Base-by-base conservation (phyloP, 176 grass and related monocot genomes). In the Neostapfia colusana region DNA sequence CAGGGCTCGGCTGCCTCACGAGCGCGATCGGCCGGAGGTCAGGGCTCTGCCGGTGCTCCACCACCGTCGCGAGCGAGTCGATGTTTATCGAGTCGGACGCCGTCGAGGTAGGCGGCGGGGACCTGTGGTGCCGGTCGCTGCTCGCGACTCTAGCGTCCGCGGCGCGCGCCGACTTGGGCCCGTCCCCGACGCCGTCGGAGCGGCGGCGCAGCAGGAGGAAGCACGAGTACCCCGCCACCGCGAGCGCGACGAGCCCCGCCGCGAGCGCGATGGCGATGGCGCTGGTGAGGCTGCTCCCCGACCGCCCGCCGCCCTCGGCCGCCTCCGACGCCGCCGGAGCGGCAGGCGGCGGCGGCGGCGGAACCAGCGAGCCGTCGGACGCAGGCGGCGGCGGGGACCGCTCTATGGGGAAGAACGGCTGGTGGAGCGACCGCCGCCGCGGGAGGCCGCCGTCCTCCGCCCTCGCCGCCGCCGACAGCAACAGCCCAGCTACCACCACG, bases 381-480 rank as follows among this genome's bases (percentile, higher is more conserved):
- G 41, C 69, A 5, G 91, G 92, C 26, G 83, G 79, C 20, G 83
- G 76, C 12, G 91, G 66, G 37, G 67, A 85, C 0, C 2, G 3
- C 31, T 88, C 77, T 67, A 83, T 73, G 17, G 92, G 92, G 48
- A 87, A 61, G 50, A 87, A 83, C 20, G 89, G 89, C 79, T 90
- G 83, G 81, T 90, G 92, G 18, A 90, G 83, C 21, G 75, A 75
- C 7, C 87, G 62, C n/a, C 87, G 86, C 18, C 27, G 59, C 14
- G 13, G 69, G 2, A 50, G n/a, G 20, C 17, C 70, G 70, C 21
- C 69, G 13, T 51, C 24, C n/a, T 5, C 57, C 56, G 14, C 64
- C 53, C 17, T 40, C 23, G 16, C 26, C 53, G 25, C 44, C 74
- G 67, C 17, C 63, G 46, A 65, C 63, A 26, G 44, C 42, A 63